Evolutionary conservation across 768 basidiomycete genomes (phyloP).

Genomic region (Boletus eberwhitei): DNA sequence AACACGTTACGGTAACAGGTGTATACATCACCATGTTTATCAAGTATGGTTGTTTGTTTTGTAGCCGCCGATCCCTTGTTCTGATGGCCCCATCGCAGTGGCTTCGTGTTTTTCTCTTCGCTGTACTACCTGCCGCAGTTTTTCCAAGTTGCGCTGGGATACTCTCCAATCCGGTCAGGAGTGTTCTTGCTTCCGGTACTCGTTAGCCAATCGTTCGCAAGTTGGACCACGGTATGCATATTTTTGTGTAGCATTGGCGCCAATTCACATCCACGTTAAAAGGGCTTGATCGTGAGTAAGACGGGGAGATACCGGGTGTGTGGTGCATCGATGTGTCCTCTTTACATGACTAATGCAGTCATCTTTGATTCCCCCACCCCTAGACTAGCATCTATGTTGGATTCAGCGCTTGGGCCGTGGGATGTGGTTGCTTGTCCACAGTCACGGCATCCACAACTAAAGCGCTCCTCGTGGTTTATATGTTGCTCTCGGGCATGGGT

Average conservation of each 20-base stretch:
- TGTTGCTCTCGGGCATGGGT: conserved; percentile 57
- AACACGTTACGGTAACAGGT: conserved; percentile 58
- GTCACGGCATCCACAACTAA: conserved; percentile 47
- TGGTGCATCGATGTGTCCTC: neutral
- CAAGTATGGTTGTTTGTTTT: conserved; percentile 38
- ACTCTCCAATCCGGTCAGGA: conserved; percentile 59
- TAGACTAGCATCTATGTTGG: conserved; percentile 46
- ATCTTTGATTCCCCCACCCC: neutral
- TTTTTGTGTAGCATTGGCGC: neutral
- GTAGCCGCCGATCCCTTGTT: neutral
- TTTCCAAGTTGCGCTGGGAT: conserved; percentile 70
- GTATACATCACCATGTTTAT: conserved; percentile 70
- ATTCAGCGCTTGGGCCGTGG: conserved; percentile 67
- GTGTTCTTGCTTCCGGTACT: conserved; percentile 69
- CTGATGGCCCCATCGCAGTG: conserved; percentile 32
- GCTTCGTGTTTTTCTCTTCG: conserved; percentile 60
- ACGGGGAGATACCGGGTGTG: conserved; percentile 62
- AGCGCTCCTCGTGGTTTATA: conserved; percentile 53
- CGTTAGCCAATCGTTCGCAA: conserved; percentile 58
- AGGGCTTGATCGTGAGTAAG: conserved; percentile 60
- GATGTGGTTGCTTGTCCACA: conserved; percentile 67
- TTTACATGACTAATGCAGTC: neutral
- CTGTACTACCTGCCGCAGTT: conserved; percentile 73
- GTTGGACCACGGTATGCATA: conserved; percentile 47
- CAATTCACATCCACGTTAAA: neutral